phyloP scores from a whole-genome alignment of 2,329 filamentous ascomycete genomes.

The Penicillium expansum region DNA sequence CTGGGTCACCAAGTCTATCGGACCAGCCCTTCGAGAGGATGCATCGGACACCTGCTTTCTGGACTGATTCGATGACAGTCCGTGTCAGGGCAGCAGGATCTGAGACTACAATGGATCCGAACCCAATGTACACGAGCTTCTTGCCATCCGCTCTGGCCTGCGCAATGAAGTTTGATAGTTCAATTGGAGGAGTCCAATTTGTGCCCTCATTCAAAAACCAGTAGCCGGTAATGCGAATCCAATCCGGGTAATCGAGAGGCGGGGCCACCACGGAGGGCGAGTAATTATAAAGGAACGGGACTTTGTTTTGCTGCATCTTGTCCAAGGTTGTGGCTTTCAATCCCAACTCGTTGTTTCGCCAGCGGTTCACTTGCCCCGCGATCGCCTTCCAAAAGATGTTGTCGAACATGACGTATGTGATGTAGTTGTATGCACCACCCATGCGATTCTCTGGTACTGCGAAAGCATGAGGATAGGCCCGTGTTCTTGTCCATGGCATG shows the following conservation, averaged over 20 bases:
- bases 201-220: conserved; percentile 87
- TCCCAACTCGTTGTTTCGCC: conserved; percentile 77
- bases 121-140: conserved; percentile 94
- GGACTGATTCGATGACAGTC: conserved; percentile 88
- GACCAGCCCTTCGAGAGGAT: conserved; percentile 98
- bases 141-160: conserved; percentile 76
- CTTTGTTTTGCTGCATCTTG: conserved; percentile 92
- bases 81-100: conserved; percentile 85
- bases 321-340: conserved; percentile 79
- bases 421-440: conserved; percentile 91
- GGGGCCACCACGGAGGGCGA: conserved; percentile 90
- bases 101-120: conserved; percentile 91
- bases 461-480: conserved; percentile 95
- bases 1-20: conserved; percentile 67
- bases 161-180: conserved; percentile 77
- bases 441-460: conserved; percentile 89
- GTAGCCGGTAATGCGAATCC: conserved; percentile 95
- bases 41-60: conserved; percentile 88
- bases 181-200: conserved; percentile 69
- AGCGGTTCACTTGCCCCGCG: conserved; percentile 84
- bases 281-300: conserved; percentile 98
- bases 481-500: conserved; percentile 97
- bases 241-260: conserved; percentile 92
- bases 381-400: conserved; percentile 96
- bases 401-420: conserved; percentile 95